A percentile compares a stretch with the other conserved stretches of the same genome.
Conservation (phyloP, 2,329 filamentous ascomycete genomes). For the Eutypa lata region DNA sequence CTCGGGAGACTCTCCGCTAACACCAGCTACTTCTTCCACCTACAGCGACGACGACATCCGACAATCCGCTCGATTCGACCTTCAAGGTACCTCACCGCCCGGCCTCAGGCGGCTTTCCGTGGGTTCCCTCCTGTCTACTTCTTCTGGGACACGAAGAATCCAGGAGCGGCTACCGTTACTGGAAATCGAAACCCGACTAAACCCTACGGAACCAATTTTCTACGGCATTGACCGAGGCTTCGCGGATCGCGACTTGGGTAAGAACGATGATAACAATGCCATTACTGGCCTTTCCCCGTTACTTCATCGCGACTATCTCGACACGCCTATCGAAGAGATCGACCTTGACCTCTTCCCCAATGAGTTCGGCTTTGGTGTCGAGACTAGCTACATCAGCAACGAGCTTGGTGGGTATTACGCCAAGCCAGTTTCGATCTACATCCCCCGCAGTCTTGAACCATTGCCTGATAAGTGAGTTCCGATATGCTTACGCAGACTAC, state of each 20-base stretch:
- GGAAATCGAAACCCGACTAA: constrained; percentile 17
- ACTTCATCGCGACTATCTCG: constrained; percentile 22
- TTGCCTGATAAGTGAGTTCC: constrained; percentile 40
- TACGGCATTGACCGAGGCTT: constrained; percentile 72
- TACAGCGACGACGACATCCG: constrained; percentile 35
- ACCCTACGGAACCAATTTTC: constrained; percentile 38
- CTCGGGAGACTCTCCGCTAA: constrained; percentile 34
- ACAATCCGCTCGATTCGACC: constrained; percentile 15
- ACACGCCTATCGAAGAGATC: constrained; percentile 28
- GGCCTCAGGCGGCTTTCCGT: constrained; percentile 53
- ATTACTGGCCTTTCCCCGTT: constrained; percentile 45
- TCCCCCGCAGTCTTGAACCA: constrained; percentile 45
- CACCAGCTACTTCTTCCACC: constrained; percentile 36
- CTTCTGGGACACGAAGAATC: constrained; percentile 33
- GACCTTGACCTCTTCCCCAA: constrained; percentile 32
- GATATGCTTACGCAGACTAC: neutral
- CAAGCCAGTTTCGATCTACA: constrained; percentile 61
- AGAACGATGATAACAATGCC: constrained; percentile 68
- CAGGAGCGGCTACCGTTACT: constrained; percentile 16
- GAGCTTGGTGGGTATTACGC: constrained; percentile 66
- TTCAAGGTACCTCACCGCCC: constrained; percentile 18
- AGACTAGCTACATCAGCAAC: constrained; percentile 49
- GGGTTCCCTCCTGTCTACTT: constrained; percentile 58
- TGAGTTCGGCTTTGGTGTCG: constrained; percentile 46
- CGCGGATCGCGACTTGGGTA: constrained; percentile 65